Base-by-base conservation (phyloP, 768 basidiomycete species). In the Calocybe cyanea region DNA sequence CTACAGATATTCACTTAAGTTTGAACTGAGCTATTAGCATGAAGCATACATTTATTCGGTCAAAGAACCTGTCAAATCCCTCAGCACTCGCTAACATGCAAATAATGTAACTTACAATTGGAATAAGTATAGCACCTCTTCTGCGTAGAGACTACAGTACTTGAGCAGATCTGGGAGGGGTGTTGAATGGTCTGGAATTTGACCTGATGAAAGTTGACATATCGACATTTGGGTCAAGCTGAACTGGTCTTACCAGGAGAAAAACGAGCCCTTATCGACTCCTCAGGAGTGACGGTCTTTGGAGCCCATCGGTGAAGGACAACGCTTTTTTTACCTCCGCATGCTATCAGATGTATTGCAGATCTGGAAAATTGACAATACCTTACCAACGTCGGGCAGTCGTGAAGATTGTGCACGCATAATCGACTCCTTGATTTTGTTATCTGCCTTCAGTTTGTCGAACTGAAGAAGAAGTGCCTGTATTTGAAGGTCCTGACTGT, bases 121-220 rank as follows among this genome's bases (percentile, higher is more conserved):
- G 52, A 82, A 83, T 7, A 83, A 61, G 30, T 76, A 67, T 24
- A 61, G 51, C 13, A 80, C 75, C 41, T 80, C 77, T 36, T 71
- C 68, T 8, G 76, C 75, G 52, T 73, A 76, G 25, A 81, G 63
- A 1, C 58, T 57, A 43, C 77, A 75, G 44, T 70, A 66, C 44
- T 68, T 69, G 42, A 80, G 64, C 28, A 80, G 71, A 42, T 68
- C 68, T 15, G 78, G 78, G 3, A 64, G 62, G 35, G 62, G 54
- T 18, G 65, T 50, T 8, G 20, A 36, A 30, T 23, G 44, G 41
- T 41, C 43, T 2, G 18, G 1, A 1, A 34, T 41, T 46, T 39
- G 25, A 17, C 24, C 39, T 41, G 14, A 31, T 13, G 30, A 30
- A 15, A 24, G 11, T 15, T 24, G 31, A 24, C 36, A 11, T 41